Evolutionary conservation across 257 asterid genomes (phyloP).

Genomic region (Ehretia macrophylla): DNA sequence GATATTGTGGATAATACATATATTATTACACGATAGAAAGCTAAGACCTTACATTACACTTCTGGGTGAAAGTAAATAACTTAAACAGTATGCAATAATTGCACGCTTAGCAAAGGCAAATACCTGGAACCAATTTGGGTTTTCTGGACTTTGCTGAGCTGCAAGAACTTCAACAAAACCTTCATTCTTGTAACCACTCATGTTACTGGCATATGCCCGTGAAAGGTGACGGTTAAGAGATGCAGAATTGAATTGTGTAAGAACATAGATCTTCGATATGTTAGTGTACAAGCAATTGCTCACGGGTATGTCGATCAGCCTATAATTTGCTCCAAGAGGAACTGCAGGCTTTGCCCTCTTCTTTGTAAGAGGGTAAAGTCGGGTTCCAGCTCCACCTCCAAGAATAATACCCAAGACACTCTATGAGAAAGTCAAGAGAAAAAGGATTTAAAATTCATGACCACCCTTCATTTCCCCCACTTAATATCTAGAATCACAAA

Average conservation of each 20-base stretch:
- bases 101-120: too few relatives aligned
- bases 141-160: slow-evolving; percentile 97
- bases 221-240: slow-evolving; percentile 95
- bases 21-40: too few relatives aligned
- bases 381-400: slow-evolving; percentile 97
- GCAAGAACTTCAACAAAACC: slow-evolving; percentile 99
- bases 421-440: slow-evolving; percentile 26
- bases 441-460: too few relatives aligned
- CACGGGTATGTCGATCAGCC: slow-evolving; percentile 90
- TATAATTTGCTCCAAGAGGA: slow-evolving; percentile 93
- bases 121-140: slow-evolving; percentile 98
- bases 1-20: too few relatives aligned
- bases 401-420: slow-evolving; percentile 93
- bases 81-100: too few relatives aligned
- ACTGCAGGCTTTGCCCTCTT: slow-evolving; percentile 97
- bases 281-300: slow-evolving; percentile 96
- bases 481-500: too few relatives aligned
- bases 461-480: too few relatives aligned
- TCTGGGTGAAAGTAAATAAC: too few relatives aligned
- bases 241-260: slow-evolving; percentile 94
- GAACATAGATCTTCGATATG: slow-evolving; percentile 87
- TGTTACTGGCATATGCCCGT: slow-evolving; percentile 80
- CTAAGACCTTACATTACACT: too few relatives aligned
- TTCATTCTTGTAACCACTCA: slow-evolving; percentile 89
- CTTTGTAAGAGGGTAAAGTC: slow-evolving; percentile 91